These are phyloP conservation scores for Rosa rugosa DNA, from an alignment of 306 rosid species.

Conservation along the genomic window DNA sequence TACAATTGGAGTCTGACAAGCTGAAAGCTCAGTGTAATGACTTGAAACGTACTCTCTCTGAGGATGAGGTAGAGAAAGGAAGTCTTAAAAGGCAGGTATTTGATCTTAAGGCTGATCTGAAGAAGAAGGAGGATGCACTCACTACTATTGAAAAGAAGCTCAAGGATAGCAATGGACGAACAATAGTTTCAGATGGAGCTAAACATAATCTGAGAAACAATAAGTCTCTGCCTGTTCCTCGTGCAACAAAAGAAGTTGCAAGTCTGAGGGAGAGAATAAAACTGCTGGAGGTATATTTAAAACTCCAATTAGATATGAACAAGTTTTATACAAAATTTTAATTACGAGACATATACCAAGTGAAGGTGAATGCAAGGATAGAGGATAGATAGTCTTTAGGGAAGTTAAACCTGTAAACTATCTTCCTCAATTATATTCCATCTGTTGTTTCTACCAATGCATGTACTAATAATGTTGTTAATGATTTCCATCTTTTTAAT, in stretches of 20 bases:
- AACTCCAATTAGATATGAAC: slow-evolving; percentile 15
- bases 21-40: slow-evolving; percentile 55
- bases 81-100: slow-evolving; percentile 62
- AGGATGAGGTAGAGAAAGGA: slow-evolving; percentile 77
- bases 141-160: slow-evolving; percentile 54
- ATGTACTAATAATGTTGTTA: not conserved
- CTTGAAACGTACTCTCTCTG: slow-evolving; percentile 48
- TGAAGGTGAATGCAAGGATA: slow-evolving; percentile 7
- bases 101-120: slow-evolving; percentile 58
- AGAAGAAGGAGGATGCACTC: slow-evolving; percentile 65
- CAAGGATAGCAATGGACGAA: slow-evolving; percentile 50
- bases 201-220: slow-evolving; percentile 44
- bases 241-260: slow-evolving; percentile 55
- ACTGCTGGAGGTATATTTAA: slow-evolving; percentile 74
- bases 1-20: slow-evolving; percentile 60
- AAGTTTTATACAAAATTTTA: slow-evolving; percentile 14
- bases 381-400: not conserved
- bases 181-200: slow-evolving; percentile 41
- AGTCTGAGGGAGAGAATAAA: slow-evolving; percentile 69
- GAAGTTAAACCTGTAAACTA: not conserved
- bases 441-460: not conserved
- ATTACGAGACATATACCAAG: slow-evolving; percentile 9
- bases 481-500: not conserved
- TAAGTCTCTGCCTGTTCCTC: slow-evolving; percentile 42
- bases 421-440: not conserved